Conservation (phyloP, 1,139 yeast genomes). For the Candida pseudoviswanathii region DNA sequence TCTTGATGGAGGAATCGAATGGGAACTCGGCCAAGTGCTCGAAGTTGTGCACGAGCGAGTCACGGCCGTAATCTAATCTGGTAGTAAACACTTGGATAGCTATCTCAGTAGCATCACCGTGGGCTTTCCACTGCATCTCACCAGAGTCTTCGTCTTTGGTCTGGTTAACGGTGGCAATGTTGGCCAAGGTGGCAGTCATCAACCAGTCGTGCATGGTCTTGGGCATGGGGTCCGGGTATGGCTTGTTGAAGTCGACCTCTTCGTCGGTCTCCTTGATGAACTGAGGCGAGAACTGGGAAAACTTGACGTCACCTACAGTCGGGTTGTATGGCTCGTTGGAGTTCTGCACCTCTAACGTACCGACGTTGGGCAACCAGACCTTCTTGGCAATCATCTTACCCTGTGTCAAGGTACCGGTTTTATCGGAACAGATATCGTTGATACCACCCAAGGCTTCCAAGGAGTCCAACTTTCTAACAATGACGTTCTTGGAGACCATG, state of each 20-base stretch:
- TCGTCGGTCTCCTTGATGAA: slow-evolving; percentile 38
- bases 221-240: slow-evolving; percentile 23
- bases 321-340: slow-evolving; percentile 78
- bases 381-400: slow-evolving; percentile 77
- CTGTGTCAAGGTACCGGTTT: slow-evolving; percentile 68
- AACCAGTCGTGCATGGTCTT: slow-evolving; percentile 50
- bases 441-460: slow-evolving; percentile 81
- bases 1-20: slow-evolving; percentile 75
- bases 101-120: slow-evolving; percentile 85
- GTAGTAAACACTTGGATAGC: slow-evolving; percentile 76
- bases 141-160: slow-evolving; percentile 37
- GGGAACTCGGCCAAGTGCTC: slow-evolving; percentile 68
- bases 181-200: slow-evolving; percentile 67
- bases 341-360: slow-evolving; percentile 61
- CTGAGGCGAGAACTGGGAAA: slow-evolving; percentile 43
- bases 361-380: slow-evolving; percentile 75
- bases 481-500: slow-evolving; percentile 71
- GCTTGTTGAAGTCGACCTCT: slow-evolving; percentile 33
- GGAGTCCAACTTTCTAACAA: slow-evolving; percentile 77
- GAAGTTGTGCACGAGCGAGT: slow-evolving; percentile 31
- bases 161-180: slow-evolving; percentile 57
- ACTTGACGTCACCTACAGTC: slow-evolving; percentile 57
- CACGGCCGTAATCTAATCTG: slow-evolving; percentile 55
- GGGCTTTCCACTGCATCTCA: slow-evolving; percentile 61
- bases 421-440: slow-evolving; percentile 65